Conservation (phyloP, 805 yeast species). For the Ogataea parapolymorpha region DNA sequence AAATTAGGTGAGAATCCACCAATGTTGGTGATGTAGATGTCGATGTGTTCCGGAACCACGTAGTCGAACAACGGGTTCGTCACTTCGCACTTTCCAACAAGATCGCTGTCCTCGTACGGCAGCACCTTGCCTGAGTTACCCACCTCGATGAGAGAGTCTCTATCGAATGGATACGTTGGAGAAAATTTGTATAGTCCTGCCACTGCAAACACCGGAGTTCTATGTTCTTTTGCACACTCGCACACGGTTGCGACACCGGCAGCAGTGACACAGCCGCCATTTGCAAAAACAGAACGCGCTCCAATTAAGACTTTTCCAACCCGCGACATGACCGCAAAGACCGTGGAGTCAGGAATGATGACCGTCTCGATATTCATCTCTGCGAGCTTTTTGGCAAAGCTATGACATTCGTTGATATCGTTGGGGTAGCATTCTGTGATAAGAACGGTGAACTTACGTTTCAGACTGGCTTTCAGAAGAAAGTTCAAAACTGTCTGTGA, state of each 20-base stretch:
- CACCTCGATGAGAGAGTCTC: constrained; percentile 79
- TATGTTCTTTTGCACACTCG: constrained; percentile 92
- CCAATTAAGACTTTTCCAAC: constrained; percentile 96
- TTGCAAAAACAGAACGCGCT: constrained; percentile 87
- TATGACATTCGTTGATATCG: constrained; percentile 71
- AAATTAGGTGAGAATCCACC: constrained; percentile 97
- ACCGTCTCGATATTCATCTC: constrained; percentile 86
- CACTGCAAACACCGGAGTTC: constrained; percentile 94
- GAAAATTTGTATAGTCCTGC: constrained; percentile 92
- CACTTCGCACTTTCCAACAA: constrained; percentile 72
- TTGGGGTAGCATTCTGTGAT: constrained; percentile 94
- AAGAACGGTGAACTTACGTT: constrained; percentile 86
- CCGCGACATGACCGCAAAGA: constrained; percentile 93
- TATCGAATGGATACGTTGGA: constrained; percentile 87
- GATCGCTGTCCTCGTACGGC: constrained; percentile 64
- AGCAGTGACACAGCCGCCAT: constrained; percentile 89
- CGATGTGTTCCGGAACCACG: constrained; percentile 90
- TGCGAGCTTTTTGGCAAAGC: constrained; percentile 74
- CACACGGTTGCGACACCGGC: constrained; percentile 92
- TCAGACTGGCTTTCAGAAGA: constrained; percentile 77
- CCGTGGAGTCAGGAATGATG: constrained; percentile 88
- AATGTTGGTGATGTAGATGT: constrained; percentile 88
- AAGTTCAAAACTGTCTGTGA: constrained; percentile 87
- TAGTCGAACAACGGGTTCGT: constrained; percentile 89
- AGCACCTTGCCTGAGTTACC: constrained; percentile 91